Base-by-base conservation (phyloP, 345 rosid genomes). In the Dimocarpus longan region DNA sequence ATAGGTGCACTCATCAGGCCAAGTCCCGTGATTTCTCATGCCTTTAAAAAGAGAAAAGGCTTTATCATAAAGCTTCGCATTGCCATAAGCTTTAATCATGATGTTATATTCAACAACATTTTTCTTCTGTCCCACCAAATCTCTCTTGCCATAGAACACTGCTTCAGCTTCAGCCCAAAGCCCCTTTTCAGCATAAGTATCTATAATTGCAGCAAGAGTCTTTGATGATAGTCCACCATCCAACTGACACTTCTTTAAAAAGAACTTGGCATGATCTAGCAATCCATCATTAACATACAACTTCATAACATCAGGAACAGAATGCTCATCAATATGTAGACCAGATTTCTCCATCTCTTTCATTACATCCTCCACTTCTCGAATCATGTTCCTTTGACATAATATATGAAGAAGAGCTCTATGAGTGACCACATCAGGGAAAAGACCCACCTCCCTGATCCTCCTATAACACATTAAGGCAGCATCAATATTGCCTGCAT, bases 61-160 rank as follows among this genome's bases (percentile, higher is more conserved):
- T 88, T 95, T 90, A 81, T 93, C 98, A 71, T 90, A 91, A 84
- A 91, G 89, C 70, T 85, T 88, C 2, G 88, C 94, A 85, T 80
- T 95, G n/a, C 98, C 98, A 83, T 90, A 95, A 75, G 95, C 97
- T 87, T 93, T 95, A 79, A 95, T 76, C 98, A 93, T 91, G 73
- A 92, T 95, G 74, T 95, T 93, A 56, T 91, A 93, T 69, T 93
- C 97, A 82, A 88, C 60, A 79, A 92, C 87, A 83, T 85, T 91
- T 74, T 85, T 91, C 83, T 85, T 89, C 76, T 81, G 88, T 76
- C 84, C 87, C 46, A 50, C 71, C 68, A 78, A 62, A 68, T 78
- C 83, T 69, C 89, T 90, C 79, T 86, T 92, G 19, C 92, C 73
- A 66, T 87, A 78, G 81, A 94, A 91, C 57, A 91, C 82, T 77